phyloP scores from a whole-genome alignment of 352 stramenopile genomes.

The Globisporangium canariense region DNA sequence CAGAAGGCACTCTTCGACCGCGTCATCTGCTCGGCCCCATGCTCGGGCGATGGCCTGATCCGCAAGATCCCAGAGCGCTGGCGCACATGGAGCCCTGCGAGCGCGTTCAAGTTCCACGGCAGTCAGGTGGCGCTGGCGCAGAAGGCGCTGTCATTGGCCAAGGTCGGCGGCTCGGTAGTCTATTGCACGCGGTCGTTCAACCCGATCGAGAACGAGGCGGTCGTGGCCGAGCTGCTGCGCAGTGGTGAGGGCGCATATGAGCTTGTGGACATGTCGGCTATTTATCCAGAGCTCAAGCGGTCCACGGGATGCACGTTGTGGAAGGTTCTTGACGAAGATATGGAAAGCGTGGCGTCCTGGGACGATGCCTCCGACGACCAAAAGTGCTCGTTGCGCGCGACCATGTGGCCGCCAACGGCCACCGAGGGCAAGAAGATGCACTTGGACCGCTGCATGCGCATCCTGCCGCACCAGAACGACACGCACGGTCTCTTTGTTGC shows the following conservation, averaged over 20 bases:
- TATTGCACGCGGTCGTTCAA: conserved; percentile 84
- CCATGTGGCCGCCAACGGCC: conserved; percentile 80
- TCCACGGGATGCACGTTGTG: conserved; percentile 41
- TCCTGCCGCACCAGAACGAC: conserved; percentile 97
- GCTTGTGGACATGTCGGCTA: conserved; percentile 47
- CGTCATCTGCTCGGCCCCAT: conserved; percentile 71
- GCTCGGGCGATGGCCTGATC: conserved; percentile 75
- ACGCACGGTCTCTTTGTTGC: conserved; percentile 98
- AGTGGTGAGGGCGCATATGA: conserved; percentile 49
- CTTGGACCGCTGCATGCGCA: conserved; percentile 90
- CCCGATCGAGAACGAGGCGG: conserved; percentile 62
- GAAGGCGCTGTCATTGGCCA: conserved; percentile 46
- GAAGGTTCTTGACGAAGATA: conserved; percentile 51
- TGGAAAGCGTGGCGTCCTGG: conserved; percentile 46
- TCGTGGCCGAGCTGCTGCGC: not conserved
- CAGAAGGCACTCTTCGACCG: conserved; percentile 58
- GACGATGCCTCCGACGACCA: conserved; percentile 49
- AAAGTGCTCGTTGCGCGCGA: conserved; percentile 50
- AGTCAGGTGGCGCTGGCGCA: conserved; percentile 82
- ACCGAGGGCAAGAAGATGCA: conserved; percentile 53
- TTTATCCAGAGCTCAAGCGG: conserved; percentile 38
- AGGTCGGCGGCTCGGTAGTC: conserved; percentile 47
- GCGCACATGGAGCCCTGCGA: conserved; percentile 64
- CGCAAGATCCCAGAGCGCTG: conserved; percentile 79
- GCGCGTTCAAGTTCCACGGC: conserved; percentile 48